phyloP scores from a whole-genome alignment of 169 alveolate genomes.

The Eimeria necatrix region DNA sequence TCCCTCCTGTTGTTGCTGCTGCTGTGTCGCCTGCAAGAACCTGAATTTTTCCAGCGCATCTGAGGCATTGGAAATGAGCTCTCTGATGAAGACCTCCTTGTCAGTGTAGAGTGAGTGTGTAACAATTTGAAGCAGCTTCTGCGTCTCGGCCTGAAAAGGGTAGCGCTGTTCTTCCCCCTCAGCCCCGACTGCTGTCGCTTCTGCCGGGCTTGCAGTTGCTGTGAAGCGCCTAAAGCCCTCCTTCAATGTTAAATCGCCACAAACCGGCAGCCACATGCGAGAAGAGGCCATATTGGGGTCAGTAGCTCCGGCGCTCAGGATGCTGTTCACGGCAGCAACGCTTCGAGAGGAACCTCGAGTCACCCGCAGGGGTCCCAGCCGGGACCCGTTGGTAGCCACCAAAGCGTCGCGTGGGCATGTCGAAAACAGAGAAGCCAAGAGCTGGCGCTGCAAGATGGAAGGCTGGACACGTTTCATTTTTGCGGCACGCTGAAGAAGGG shows the following conservation, averaged over 20 bases:
- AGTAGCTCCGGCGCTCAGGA: background rate
- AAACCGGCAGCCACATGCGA: background rate
- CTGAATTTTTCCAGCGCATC: conserved; percentile 99
- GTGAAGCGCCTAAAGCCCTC: background rate
- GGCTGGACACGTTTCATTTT: conserved; percentile 17
- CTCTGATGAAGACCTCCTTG: conserved; percentile 99
- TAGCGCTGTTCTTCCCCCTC: conserved; percentile 62
- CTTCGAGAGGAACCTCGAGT: background rate
- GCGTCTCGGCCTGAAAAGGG: conserved; percentile 97
- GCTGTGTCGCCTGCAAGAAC: conserved; percentile 87
- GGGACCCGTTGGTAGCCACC: background rate
- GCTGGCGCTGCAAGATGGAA: conserved; percentile 30
- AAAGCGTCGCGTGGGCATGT: background rate
- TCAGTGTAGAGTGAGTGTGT: conserved; percentile 98
- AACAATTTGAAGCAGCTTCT: conserved; percentile 97
- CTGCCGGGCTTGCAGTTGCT: background rate
- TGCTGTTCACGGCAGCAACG: background rate
- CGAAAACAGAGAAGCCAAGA: background rate
- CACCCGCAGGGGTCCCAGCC: background rate
- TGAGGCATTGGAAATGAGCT: conserved; percentile 99
- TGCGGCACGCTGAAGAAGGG: background rate
- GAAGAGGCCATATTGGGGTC: background rate
- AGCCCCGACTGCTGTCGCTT: background rate
- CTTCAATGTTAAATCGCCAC: background rate
- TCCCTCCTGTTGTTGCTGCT: conserved; percentile 1